Evolutionary conservation across 2,329 filamentous ascomycete genomes (phyloP).

Genomic region (Apiospora koreana): DNA sequence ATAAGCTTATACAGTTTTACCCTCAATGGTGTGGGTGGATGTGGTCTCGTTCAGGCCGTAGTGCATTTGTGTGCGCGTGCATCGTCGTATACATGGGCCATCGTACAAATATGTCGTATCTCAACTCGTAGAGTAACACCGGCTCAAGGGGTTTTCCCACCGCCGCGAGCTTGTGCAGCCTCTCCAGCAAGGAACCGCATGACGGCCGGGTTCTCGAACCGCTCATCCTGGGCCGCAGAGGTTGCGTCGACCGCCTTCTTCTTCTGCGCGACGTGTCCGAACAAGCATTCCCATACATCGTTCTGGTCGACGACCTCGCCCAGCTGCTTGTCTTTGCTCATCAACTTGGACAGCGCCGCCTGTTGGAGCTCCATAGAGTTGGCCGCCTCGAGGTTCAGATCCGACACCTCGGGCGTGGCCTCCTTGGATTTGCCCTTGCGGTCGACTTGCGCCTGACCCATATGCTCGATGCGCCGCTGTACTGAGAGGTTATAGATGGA

Average conservation of each 20-base stretch:
- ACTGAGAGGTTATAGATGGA: slow-evolving; percentile 89
- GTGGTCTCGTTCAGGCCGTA: not conserved
- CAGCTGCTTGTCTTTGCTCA: slow-evolving; percentile 68
- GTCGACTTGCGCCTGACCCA: slow-evolving; percentile 46
- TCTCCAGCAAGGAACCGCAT: slow-evolving; percentile 47
- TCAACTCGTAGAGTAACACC: not conserved
- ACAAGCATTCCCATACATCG: slow-evolving; percentile 88
- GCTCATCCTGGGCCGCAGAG: slow-evolving; percentile 24
- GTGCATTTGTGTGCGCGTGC: not conserved
- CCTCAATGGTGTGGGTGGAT: too few relatives aligned
- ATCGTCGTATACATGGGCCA: not conserved
- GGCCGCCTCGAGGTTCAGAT: slow-evolving; percentile 73
- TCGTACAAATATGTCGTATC: not conserved
- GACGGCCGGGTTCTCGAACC: slow-evolving; percentile 35
- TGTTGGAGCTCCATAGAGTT: slow-evolving; percentile 83
- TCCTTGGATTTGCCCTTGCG: slow-evolving; percentile 40
- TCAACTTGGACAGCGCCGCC: slow-evolving; percentile 67
- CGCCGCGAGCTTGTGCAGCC: slow-evolving; percentile 42
- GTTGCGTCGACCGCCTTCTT: slow-evolving; percentile 23
- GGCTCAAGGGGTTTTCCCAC: slow-evolving; percentile 16
- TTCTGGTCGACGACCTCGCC: slow-evolving; percentile 79
- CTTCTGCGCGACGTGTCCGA: slow-evolving; percentile 57
- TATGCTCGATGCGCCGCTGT: slow-evolving; percentile 74
- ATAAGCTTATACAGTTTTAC: not conserved
- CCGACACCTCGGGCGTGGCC: slow-evolving; percentile 48